Conservation (phyloP, 331 rosid genomes). For the Rosa hybrid region DNA sequence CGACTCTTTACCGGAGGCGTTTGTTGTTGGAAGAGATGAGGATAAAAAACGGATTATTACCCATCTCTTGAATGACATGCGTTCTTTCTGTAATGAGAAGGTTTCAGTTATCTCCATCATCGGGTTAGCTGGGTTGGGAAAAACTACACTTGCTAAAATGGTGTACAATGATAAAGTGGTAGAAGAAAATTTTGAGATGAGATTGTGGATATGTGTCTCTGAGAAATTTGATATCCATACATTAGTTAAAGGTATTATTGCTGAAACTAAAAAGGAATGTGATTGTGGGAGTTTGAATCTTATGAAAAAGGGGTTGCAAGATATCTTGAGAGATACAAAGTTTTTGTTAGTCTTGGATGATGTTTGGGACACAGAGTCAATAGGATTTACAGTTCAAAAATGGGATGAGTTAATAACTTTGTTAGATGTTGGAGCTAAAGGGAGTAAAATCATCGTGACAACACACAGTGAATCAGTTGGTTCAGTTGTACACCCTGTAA, state of each 20-base stretch:
- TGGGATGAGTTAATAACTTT: background rate
- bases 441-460: background rate
- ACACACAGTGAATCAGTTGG: background rate
- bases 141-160: slow-evolving; percentile 39
- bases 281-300: background rate
- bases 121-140: slow-evolving; percentile 51
- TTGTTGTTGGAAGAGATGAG: slow-evolving; percentile 41
- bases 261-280: background rate
- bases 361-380: slow-evolving; percentile 3
- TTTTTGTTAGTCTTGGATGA: slow-evolving; percentile 34
- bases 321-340: background rate
- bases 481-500: background rate
- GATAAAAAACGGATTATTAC: slow-evolving; percentile 13
- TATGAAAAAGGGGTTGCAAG: slow-evolving; percentile 1
- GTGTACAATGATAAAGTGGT: slow-evolving; percentile 27
- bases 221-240: slow-evolving; percentile 17
- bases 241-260: slow-evolving; percentile 29
- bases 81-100: background rate
- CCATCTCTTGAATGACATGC: background rate
- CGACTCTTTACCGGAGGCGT: slow-evolving; percentile 24
- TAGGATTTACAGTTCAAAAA: background rate
- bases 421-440: background rate
- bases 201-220: slow-evolving; percentile 44
- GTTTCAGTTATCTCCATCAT: slow-evolving; percentile 35
- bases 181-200: slow-evolving; percentile 9